Evolutionary conservation across 768 basidiomycete species (phyloP).

Genomic region (Megacollybia marginata): DNA sequence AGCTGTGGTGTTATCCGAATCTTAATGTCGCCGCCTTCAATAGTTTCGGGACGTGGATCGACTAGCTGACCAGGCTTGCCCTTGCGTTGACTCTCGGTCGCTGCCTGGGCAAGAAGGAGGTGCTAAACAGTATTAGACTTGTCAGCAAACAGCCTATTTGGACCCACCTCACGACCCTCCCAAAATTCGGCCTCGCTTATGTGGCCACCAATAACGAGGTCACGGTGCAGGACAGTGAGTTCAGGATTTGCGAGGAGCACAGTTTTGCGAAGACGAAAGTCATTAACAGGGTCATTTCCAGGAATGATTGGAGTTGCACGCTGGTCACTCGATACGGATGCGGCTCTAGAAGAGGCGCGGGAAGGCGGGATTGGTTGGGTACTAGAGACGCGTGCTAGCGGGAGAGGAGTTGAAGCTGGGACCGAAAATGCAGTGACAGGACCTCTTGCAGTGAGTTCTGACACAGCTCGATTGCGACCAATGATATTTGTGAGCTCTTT

Average conservation of each 20-base stretch:
- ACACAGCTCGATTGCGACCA: slow-evolving; percentile 53
- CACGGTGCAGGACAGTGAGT: slow-evolving; percentile 74
- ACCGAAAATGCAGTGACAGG: slow-evolving; percentile 17
- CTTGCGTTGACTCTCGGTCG: slow-evolving; percentile 63
- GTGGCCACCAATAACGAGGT: slow-evolving; percentile 78
- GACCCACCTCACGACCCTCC: slow-evolving; percentile 84
- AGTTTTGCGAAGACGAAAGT: slow-evolving; percentile 70
- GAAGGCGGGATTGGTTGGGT: slow-evolving; percentile 24
- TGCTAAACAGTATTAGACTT: slow-evolving; percentile 38
- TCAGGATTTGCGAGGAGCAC: slow-evolving; percentile 76
- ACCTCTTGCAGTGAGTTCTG: slow-evolving; percentile 15
- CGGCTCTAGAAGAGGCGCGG: slow-evolving; percentile 52
- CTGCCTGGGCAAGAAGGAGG: slow-evolving; percentile 67
- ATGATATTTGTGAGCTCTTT: slow-evolving; percentile 71
- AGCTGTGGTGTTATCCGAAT: slow-evolving; percentile 88
- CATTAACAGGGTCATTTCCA: slow-evolving; percentile 52
- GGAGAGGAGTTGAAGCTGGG: slow-evolving; percentile 10
- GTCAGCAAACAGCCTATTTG: slow-evolving; percentile 3
- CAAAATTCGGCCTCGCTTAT: slow-evolving; percentile 95
- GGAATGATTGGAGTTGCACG: slow-evolving; percentile 48
- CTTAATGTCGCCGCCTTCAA: slow-evolving; percentile 80
- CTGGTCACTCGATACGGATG: slow-evolving; percentile 46
- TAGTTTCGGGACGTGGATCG: slow-evolving; percentile 80
- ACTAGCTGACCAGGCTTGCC: slow-evolving; percentile 84
- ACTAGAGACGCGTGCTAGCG: slow-evolving; percentile 11